Base-by-base conservation (phyloP, 148 eudicot species). In the Amaranthus cruentus region DNA sequence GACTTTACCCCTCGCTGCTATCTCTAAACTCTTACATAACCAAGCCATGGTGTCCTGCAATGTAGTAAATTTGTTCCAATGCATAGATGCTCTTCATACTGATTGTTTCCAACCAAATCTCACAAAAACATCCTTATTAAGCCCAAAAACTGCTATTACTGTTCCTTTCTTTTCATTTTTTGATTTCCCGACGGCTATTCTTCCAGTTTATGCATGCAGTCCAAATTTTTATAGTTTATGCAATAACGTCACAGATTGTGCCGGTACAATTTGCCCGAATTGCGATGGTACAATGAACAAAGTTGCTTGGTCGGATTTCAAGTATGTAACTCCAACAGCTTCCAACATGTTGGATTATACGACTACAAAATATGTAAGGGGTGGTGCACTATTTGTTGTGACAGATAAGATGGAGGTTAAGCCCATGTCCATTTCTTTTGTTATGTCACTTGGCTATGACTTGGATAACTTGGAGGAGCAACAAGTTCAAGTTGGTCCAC, bases 1-100 rank as follows among this genome's bases (percentile, higher is more conserved):
- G 55, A 38, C 74, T 0, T 9, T 81, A 42, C 80, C 83, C 0
- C 66, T 76, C 7, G 83, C 70, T 1, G 68, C 80, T 6, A 74
- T 81, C 2, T 68, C 68, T 0, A 47, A 72, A 4, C 74, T 81
- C 13, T 59, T 73, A 14, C 55, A 18, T 0, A 14, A 15, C 5
- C 11, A 69, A 48, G 47, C 57, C 50, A 69, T 57, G 78, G 61
- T 42, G 18, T 77, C 80, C 6, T 68, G 78, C 68, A 28, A 28
- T 28, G 47, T 81, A 0, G 78, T 51, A 3, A 60, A 55, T 6
- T 55, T 81, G 7, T 51, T 10, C 46, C 47, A 73, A 5, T 57
- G 76, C 69, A 73, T 73, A 11, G 76, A 73, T n/a, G 7, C 49
- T 52, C 59, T 73, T 1, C 43, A 51, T 13, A 43, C 10, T 62